Conservation (phyloP, 768 basidiomycete genomes). For the Tylopilus subfusipes region DNA sequence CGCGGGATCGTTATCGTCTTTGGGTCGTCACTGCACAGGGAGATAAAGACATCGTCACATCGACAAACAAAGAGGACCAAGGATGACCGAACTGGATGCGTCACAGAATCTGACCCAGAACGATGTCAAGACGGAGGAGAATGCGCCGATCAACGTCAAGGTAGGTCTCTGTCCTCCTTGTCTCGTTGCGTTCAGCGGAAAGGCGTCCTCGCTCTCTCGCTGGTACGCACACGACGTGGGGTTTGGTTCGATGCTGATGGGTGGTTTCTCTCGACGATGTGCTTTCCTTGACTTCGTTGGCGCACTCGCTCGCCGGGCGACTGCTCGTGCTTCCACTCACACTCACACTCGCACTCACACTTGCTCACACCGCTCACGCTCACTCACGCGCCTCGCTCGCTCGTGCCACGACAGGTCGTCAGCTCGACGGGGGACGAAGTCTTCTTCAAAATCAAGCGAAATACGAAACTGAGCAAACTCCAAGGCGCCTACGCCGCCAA, state of each 20-base stretch:
- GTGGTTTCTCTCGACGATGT: neutral
- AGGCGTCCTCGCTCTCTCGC: no score
- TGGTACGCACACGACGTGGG: no score
- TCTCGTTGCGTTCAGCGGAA: no score
- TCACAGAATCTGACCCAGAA: slow-evolving; percentile 29
- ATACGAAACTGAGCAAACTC: slow-evolving; percentile 87
- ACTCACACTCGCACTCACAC: neutral
- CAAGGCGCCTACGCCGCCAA: slow-evolving; percentile 91
- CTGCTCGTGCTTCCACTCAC: no score
- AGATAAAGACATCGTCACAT: neutral
- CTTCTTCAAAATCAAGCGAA: slow-evolving; percentile 96
- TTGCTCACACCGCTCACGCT: neutral
- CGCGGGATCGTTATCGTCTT: no score
- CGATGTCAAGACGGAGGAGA: slow-evolving; percentile 50
- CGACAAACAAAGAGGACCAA: neutral
- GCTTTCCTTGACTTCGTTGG: neutral
- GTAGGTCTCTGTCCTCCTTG: no score
- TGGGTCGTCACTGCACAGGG: no score
- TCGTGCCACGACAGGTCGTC: slow-evolving; percentile 72
- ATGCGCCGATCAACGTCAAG: slow-evolving; percentile 76
- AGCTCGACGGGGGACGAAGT: slow-evolving; percentile 80
- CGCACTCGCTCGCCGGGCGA: neutral
- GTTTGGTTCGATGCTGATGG: neutral
- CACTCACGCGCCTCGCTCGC: no score
- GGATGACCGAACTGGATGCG: slow-evolving; percentile 13